Evolutionary conservation across 768 basidiomycete genomes (phyloP).

Genomic region (Gloeostereum incarnatum): DNA sequence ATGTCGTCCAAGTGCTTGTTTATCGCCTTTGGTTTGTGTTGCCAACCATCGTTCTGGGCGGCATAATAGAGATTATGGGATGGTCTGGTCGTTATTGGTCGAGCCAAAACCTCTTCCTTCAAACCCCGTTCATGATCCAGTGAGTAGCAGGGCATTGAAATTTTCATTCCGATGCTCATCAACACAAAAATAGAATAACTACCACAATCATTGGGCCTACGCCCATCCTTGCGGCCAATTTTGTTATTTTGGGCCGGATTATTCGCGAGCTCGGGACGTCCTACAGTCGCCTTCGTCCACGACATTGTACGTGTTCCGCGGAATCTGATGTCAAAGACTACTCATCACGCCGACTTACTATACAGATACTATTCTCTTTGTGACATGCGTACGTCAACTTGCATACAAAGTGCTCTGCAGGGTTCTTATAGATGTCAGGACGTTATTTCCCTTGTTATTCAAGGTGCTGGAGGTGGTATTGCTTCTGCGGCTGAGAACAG

Average conservation of each 20-base stretch:
- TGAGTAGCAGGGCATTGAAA: conserved; percentile 11
- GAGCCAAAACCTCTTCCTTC: conserved; percentile 9
- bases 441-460: conserved; percentile 40
- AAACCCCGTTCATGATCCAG: conserved; percentile 34
- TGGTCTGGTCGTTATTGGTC: conserved; percentile 35
- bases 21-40: conserved; percentile 30
- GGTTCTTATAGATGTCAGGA: conserved; percentile 19
- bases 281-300: conserved; percentile 37
- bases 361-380: conserved; percentile 37
- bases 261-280: conserved; percentile 31
- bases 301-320: conserved; percentile 22
- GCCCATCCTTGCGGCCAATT: conserved; percentile 49
- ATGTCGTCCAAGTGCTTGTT: conserved; percentile 20
- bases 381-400: conserved; percentile 18
- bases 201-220: conserved; percentile 48
- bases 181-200: conserved; percentile 27
- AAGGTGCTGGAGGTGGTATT: conserved; percentile 44
- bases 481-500: conserved; percentile 23
- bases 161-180: neutral
- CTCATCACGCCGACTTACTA: neutral
- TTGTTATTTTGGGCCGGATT: conserved; percentile 43
- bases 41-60: conserved; percentile 25
- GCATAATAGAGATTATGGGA: conserved; percentile 28
- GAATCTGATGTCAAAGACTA: neutral
- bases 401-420: neutral